Evolutionary conservation across 306 rosid species (phyloP), one percentile per base, ranked within the genome.

Genomic region (Ochetophila trinervis): DNA sequence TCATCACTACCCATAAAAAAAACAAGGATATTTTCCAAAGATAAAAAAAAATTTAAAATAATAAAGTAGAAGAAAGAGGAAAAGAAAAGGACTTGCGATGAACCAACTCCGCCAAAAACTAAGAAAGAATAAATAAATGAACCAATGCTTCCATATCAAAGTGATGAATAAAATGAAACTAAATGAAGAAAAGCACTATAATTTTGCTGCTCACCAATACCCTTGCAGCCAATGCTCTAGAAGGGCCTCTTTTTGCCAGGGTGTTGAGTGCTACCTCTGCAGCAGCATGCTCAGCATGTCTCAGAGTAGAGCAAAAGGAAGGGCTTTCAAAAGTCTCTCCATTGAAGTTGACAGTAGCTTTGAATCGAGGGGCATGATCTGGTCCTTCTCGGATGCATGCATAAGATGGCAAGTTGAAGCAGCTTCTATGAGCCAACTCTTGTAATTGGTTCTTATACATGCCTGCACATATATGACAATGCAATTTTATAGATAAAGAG

Each of bases 371-470:
- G 60, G 87, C 91, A 35, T 90, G 97, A 77, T 90, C 95, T 18
- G 97, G 95, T 50, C 97, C 97, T 76, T 90, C 97, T 1, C 97
- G 83, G 49, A 90, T 87, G 78, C 91, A 90, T 57, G 97, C 80
- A 81, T 90, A 90, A 34, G 97, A 91, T 16, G 95, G 97, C 78
- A 90, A 78, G 74, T 87, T 85, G 69, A 87, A 87, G 74, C 95
- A 90, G 82, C 97, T 85, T 80, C 97, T 81, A 73, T 90, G 97
- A 62, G 97, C 97, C 79, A 90, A 83, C 73, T 89, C 95, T 81
- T 88, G 95, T 78, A 88, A 67, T 74, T 83, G 87, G 63, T 85
- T 88, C 78, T 85, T 88, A 65, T 78, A 76, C 95, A 88, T 88
- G 69, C 74, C 93, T 82, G 87, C 69, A 72, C 27, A 55, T 62